Conservation (phyloP, 2,329 filamentous ascomycete genomes). For the Trichoderma endophyticum region DNA sequence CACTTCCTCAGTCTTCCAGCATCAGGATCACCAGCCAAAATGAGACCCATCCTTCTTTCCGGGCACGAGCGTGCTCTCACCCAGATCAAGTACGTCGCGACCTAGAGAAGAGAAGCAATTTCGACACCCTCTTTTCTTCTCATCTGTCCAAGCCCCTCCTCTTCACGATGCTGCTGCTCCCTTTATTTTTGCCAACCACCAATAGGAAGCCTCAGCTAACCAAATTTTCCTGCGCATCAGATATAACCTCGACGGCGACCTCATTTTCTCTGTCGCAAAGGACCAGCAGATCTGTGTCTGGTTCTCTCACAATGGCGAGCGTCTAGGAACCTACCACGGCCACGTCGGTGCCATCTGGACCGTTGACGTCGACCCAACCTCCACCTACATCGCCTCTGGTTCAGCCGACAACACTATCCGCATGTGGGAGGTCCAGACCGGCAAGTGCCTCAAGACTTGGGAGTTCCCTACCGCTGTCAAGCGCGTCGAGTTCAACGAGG, state of each 20-base stretch:
- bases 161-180: neutral
- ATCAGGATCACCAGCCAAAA: slow-evolving; percentile 38
- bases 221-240: slow-evolving; percentile 38
- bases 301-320: slow-evolving; percentile 97
- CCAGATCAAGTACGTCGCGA: slow-evolving; percentile 73
- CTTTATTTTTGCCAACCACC: neutral
- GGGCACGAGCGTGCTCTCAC: slow-evolving; percentile 97
- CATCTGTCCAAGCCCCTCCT: slow-evolving; percentile 7
- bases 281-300: slow-evolving; percentile 96
- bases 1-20: slow-evolving; percentile 26
- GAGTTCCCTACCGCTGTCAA: slow-evolving; percentile 97
- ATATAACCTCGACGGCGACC: slow-evolving; percentile 92
- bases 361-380: slow-evolving; percentile 91
- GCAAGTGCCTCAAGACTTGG: slow-evolving; percentile 93
- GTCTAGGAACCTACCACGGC: slow-evolving; percentile 92
- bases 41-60: slow-evolving; percentile 95
- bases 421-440: slow-evolving; percentile 92
- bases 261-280: slow-evolving; percentile 93
- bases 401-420: slow-evolving; percentile 98
- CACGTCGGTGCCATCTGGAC: slow-evolving; percentile 99
- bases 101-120: slow-evolving; percentile 5
- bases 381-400: slow-evolving; percentile 86
- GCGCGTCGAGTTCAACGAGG: slow-evolving; percentile 94
- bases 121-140: neutral
- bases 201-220: slow-evolving; percentile 8